Evolutionary conservation across 495 filamentous ascomycete genomes (phyloP).

Genomic region (Aspergillus panamensis): DNA sequence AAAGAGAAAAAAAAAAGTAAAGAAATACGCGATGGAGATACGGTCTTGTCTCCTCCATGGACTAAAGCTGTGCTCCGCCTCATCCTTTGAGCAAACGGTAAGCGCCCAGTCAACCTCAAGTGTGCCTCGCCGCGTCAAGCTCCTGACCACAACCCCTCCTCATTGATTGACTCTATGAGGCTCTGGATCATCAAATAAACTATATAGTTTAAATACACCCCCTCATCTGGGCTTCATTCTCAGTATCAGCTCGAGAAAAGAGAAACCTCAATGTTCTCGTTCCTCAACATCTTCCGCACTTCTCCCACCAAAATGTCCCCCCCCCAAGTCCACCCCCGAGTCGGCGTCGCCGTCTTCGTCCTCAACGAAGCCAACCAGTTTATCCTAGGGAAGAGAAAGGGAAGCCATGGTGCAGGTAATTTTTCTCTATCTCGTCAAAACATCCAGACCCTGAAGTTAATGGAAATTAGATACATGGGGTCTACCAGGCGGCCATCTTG

Average conservation of each 20-base stretch:
- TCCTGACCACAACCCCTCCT: no score
- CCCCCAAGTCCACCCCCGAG: constrained; percentile 21
- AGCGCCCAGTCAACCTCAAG: no score
- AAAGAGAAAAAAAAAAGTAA: no score
- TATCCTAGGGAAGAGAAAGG: constrained; percentile 33
- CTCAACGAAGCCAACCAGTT: constrained; percentile 31
- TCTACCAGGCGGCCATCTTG: constrained; percentile 24
- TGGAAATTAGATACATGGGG: constrained; percentile 19
- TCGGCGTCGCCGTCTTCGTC: constrained; percentile 36
- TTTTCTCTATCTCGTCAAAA: background rate
- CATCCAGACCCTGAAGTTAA: background rate
- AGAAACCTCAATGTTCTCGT: background rate
- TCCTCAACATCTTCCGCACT: background rate
- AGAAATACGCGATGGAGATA: no score
- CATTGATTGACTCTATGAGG: no score
- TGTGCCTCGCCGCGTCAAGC: no score
- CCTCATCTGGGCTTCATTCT: background rate
- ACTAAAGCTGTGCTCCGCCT: no score
- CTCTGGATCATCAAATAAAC: no score
- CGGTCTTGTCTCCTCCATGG: no score
- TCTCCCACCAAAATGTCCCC: background rate
- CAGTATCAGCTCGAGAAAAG: background rate
- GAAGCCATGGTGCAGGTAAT: constrained; percentile 38
- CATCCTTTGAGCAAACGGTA: no score
- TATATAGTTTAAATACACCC: background rate